Percentiles rank a stretch among this genome's conserved stretches.
Conservation (phyloP, 345 rosid species). For the Dipteronia sinensis region DNA sequence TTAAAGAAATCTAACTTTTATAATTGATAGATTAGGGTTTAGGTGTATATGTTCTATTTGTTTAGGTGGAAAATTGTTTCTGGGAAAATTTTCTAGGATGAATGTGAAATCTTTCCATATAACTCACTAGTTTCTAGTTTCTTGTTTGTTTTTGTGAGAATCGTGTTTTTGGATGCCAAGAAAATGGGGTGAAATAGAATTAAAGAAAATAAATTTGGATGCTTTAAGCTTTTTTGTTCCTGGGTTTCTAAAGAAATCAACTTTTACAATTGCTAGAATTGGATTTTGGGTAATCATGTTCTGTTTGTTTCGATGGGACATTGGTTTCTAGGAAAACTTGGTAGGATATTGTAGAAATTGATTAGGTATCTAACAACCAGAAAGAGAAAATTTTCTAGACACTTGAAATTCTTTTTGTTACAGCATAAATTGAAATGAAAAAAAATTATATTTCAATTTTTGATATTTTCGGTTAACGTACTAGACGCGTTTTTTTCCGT, state of each 20-base stretch:
- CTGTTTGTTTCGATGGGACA: neutral
- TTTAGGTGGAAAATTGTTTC: too few relatives aligned
- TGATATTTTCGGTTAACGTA: too few relatives aligned
- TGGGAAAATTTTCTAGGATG: too few relatives aligned
- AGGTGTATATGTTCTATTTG: too few relatives aligned
- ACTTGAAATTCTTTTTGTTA: neutral
- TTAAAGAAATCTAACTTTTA: too few relatives aligned
- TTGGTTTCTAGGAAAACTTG: neutral
- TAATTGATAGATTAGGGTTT: too few relatives aligned
- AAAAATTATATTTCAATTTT: too few relatives aligned
- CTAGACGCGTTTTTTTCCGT: too few relatives aligned
- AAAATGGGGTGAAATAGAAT: neutral
- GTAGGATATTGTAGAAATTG: neutral
- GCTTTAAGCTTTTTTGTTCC: neutral
- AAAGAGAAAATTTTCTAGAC: neutral
- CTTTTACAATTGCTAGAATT: neutral
- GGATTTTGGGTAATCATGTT: neutral
- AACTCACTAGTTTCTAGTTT: neutral
- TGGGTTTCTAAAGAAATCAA: neutral
- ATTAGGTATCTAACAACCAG: neutral
- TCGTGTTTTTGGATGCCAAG: neutral
- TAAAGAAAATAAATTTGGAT: neutral
- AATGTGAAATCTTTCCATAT: neutral
- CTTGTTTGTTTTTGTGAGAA: neutral
- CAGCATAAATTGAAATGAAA: too few relatives aligned